phyloP scores from a whole-genome alignment of 768 basidiomycete genomes.

The Steccherinum ochraceum region DNA sequence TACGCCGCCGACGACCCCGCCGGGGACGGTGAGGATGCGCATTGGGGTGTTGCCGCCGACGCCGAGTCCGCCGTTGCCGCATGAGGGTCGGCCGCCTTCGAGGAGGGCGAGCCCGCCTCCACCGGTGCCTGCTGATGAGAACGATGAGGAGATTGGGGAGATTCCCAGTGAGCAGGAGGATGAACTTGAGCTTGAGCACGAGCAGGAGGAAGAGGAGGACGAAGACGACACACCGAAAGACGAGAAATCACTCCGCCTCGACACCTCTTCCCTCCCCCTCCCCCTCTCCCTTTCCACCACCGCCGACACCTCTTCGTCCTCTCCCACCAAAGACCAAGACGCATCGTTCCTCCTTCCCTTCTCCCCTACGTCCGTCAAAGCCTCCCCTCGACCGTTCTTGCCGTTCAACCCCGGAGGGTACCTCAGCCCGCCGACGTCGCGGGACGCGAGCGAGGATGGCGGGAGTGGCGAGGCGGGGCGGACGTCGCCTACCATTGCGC shows the following conservation, averaged over 20 bases:
- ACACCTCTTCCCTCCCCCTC: not conserved
- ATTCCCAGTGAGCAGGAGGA: constrained; percentile 3
- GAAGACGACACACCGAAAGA: constrained; percentile 4
- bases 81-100: constrained; percentile 7
- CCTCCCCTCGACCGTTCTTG: not conserved
- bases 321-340: not conserved
- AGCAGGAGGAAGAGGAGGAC: constrained; percentile 2
- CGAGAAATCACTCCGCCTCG: not conserved
- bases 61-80: not conserved
- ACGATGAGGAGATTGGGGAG: not conserved
- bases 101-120: constrained; percentile 13
- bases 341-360: not conserved
- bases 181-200: constrained; percentile 1
- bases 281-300: not conserved
- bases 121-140: constrained; percentile 1
- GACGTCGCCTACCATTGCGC: not conserved
- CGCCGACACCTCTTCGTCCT: not conserved
- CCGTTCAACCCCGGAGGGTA: not conserved
- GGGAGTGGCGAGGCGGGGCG: not conserved
- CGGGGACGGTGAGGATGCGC: constrained; percentile 2
- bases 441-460: not conserved
- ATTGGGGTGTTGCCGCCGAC: not conserved
- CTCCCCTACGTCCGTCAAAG: not conserved
- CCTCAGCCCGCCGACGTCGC: not conserved
- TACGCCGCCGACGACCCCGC: constrained; percentile 23